Evolutionary conservation across 2,329 filamentous ascomycete genomes (phyloP), one percentile per base, ranked within the genome.

Genomic region (Aspergillus ochraceoroseus): DNA sequence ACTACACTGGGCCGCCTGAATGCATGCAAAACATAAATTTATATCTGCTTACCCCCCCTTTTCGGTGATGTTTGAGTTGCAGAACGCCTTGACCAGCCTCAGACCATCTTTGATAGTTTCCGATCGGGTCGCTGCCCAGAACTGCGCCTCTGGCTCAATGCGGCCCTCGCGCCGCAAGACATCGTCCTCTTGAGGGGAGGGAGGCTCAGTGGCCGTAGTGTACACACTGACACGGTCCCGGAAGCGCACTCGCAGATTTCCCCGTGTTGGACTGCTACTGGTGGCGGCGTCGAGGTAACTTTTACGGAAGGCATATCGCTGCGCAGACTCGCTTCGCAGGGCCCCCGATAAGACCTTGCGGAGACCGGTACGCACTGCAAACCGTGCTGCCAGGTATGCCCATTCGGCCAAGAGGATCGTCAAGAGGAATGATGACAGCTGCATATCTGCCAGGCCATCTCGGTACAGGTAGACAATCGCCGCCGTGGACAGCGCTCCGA

Each of bases 391-490:
- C 6, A 95, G 76, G 60, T 94, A 95, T 6, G 86, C 68, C 61
- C 95, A 89, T 62, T 96, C 90, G 0, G 86, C 80, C 42, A 89
- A 72, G 48, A 95, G 75, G 43, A 96, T 79, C 18, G 81, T 80
- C 14, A 94, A 70, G 2, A 96, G 75, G 1, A 95, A 71, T 0
- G 80, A 86, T 76, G 85, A 92, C 7, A 74, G 79, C 35, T 79
- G 80, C 54, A 95, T 82, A 34, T 80, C 76, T 35, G 76, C 76
- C 27, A 82, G 67, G 1, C 76, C 74, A 40, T 82, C 76, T 27
- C 79, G 82, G 71, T 95, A 95, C 41, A 96, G 76, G 63, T 88
- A 95, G 0, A 95, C 85, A 32, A 96, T 78, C 0, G 89, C 87
- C 0, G 88, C 81, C 40, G 85, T 88, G 4, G 88, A 94, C 44